A percentile compares a stretch with the other conserved stretches of the same genome.
Conservation (phyloP, 1,284 basidiomycete genomes). For the Ustilago nuda region DNA sequence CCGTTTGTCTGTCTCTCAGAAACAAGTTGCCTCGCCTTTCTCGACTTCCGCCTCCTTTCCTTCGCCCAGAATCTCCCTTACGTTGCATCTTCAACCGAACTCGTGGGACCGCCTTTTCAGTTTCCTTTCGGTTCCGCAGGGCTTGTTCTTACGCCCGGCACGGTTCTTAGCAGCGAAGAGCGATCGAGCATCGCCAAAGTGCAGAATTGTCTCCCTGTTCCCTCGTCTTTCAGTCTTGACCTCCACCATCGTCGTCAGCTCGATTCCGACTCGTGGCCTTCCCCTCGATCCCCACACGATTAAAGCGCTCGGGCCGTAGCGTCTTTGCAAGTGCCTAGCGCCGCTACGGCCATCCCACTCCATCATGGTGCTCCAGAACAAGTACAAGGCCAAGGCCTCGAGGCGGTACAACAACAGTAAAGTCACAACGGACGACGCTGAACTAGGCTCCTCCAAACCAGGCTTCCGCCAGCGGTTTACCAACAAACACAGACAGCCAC, state of each 20-base stretch:
- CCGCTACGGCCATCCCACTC: neutral
- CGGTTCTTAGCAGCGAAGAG: neutral
- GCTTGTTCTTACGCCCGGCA: neutral
- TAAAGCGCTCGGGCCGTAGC: slow-evolving; percentile 12
- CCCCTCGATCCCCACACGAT: neutral
- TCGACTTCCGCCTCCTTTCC: neutral
- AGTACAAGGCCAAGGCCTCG: slow-evolving; percentile 68
- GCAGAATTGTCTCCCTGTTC: neutral
- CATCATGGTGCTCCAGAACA: slow-evolving; percentile 67
- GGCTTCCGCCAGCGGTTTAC: slow-evolving; percentile 28
- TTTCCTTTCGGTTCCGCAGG: neutral
- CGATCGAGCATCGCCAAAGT: neutral
- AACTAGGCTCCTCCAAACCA: slow-evolving; percentile 22
- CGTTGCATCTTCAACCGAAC: neutral
- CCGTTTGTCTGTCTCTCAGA: neutral
- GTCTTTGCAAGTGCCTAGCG: slow-evolving; percentile 16
- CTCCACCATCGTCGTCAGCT: neutral
- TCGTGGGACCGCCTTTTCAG: neutral
- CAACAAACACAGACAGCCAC: slow-evolving; percentile 16
- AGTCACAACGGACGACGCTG: slow-evolving; percentile 16
- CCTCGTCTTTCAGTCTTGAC: neutral
- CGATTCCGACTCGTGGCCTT: neutral
- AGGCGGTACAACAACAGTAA: slow-evolving; percentile 55
- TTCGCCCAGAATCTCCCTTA: neutral
- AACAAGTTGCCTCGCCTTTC: neutral